phyloP scores from a whole-genome alignment of 257 asterid genomes.

The Jasminum sambac region DNA sequence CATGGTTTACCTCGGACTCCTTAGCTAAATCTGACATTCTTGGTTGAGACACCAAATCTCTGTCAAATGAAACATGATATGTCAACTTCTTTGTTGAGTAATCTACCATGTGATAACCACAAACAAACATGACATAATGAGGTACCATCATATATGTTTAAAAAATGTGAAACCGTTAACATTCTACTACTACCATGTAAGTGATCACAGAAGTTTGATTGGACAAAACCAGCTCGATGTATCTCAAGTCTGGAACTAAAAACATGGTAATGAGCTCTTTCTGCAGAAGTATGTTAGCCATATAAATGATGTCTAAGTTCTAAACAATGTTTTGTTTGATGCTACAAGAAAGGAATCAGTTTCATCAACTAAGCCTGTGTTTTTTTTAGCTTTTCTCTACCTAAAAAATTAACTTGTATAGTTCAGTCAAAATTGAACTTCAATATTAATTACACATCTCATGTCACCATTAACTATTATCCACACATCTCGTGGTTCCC shows the following conservation, averaged over 20 bases:
- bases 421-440: too few species aligned
- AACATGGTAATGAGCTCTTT: neutral
- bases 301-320: neutral
- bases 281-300: neutral
- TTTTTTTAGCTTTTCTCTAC: too few species aligned
- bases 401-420: too few species aligned
- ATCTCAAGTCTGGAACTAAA: neutral
- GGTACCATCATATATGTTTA: neutral
- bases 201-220: neutral
- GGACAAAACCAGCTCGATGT: neutral
- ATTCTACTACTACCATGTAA: neutral
- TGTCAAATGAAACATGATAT: conserved; percentile 28
- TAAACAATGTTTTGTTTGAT: neutral
- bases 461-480: too few species aligned
- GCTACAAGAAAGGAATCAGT: neutral
- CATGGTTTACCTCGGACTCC: conserved; percentile 42
- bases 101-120: neutral
- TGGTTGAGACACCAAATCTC: conserved; percentile 57
- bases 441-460: too few species aligned
- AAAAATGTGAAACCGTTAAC: neutral
- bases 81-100: neutral
- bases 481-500: too few species aligned
- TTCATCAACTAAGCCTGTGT: neutral
- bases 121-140: neutral
- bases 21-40: conserved; percentile 56